Evolutionary conservation across 352 stramenopile species (phyloP).

Genomic region (Phytophthora hybrid): DNA sequence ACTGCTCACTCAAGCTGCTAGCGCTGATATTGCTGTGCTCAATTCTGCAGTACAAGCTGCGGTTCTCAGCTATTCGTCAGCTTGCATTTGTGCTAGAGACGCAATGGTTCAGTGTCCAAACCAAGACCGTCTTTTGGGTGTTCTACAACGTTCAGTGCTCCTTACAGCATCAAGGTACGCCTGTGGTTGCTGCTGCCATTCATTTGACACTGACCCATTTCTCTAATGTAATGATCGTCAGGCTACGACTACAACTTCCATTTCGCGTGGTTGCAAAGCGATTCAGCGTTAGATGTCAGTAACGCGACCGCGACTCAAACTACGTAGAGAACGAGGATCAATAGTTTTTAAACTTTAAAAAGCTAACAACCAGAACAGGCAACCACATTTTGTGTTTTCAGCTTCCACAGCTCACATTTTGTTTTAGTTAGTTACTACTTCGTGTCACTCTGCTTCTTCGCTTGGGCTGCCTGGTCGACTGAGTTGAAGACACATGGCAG

Average conservation of each 20-base stretch:
- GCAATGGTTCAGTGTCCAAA: slow-evolving; percentile 34
- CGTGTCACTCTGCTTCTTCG: too few species aligned
- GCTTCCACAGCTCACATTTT: too few species aligned
- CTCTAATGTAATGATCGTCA: slow-evolving; percentile 8
- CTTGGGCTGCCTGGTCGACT: too few species aligned
- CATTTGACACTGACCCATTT: neutral
- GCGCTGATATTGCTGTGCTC: slow-evolving; percentile 15
- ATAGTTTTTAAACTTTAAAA: too few species aligned
- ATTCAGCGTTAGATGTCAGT: neutral
- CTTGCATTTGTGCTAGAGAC: slow-evolving; percentile 47
- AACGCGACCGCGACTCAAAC: slow-evolving; percentile 3
- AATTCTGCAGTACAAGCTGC: slow-evolving; percentile 16
- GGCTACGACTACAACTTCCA: slow-evolving; percentile 40
- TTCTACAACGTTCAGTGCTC: slow-evolving; percentile 38
- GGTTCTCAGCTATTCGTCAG: slow-evolving; percentile 31
- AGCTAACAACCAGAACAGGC: too few species aligned
- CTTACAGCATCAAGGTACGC: slow-evolving; percentile 36
- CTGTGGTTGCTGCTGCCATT: neutral
- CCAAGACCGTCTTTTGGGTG: slow-evolving; percentile 47
- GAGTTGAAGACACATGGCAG: too few species aligned
- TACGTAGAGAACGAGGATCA: neutral
- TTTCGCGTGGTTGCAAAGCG: slow-evolving; percentile 36
- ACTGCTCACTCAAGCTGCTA: slow-evolving; percentile 23
- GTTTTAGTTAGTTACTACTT: too few species aligned
- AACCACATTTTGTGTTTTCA: too few species aligned